These are phyloP conservation scores for Gossypium mustelinum DNA, from an alignment of 345 rosid genomes.

Conservation along the genomic window DNA sequence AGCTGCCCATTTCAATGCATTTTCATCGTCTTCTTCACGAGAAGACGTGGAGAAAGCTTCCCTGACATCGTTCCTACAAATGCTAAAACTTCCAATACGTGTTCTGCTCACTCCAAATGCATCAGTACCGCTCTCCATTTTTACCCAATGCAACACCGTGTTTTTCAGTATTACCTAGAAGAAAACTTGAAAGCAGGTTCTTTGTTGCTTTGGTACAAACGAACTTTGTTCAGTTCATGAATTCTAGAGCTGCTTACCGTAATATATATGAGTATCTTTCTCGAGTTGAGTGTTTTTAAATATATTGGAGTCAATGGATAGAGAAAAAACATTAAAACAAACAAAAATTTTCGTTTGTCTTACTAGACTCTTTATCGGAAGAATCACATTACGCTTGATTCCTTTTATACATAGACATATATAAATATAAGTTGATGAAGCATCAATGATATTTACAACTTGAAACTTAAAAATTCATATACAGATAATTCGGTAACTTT, in stretches of 20 bases:
- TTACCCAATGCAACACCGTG: neutral
- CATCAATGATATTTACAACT: neutral
- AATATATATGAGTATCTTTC: neutral
- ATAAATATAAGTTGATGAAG: neutral
- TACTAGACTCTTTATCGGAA: neutral
- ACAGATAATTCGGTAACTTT: neutral
- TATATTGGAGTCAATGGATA: constrained; percentile 9
- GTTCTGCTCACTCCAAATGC: constrained; percentile 30
- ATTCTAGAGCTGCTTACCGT: neutral
- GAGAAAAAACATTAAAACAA: neutral
- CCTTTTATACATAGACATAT: neutral
- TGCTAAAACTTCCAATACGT: constrained; percentile 36
- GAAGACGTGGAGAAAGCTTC: constrained; percentile 49
- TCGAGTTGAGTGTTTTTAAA: neutral
- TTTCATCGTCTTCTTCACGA: constrained; percentile 41
- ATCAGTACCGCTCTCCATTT: constrained; percentile 34
- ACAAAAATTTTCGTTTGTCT: neutral
- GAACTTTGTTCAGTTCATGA: neutral
- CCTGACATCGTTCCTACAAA: constrained; percentile 32
- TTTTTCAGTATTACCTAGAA: neutral
- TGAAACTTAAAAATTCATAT: neutral
- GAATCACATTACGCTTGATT: neutral
- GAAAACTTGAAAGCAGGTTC: neutral
- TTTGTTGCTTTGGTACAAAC: constrained; percentile 1
- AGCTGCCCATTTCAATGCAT: constrained; percentile 89